Conservation (phyloP, 2,329 filamentous ascomycete genomes). For the Cercospora sesami region DNA sequence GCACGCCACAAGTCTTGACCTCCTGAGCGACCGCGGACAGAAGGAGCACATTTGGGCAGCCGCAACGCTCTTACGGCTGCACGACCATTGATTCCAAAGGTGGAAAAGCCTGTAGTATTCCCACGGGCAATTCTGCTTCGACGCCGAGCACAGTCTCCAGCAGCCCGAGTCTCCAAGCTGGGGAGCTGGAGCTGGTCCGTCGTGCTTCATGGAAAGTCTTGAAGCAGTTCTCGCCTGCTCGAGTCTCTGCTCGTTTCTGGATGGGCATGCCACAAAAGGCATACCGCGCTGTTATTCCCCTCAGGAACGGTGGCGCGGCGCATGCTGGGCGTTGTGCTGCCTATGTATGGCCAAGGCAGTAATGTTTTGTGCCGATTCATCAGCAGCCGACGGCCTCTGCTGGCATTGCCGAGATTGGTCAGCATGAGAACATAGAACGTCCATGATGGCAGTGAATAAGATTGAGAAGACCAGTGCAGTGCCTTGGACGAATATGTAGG, state of each 20-base stretch:
- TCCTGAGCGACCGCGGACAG: neutral
- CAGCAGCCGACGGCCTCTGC: neutral
- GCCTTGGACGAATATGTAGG: neutral
- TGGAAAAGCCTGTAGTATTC: neutral
- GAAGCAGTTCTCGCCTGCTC: neutral
- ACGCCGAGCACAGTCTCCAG: neutral
- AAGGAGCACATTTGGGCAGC: neutral
- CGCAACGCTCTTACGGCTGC: neutral
- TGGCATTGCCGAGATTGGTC: neutral
- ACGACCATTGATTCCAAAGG: neutral
- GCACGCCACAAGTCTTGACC: conserved; percentile 10
- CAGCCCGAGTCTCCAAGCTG: neutral
- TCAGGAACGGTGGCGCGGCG: conserved; percentile 1
- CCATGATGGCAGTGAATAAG: neutral
- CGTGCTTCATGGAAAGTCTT: neutral
- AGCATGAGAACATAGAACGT: neutral
- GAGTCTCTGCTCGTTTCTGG: neutral
- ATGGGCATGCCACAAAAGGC: neutral
- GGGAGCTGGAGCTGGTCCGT: neutral
- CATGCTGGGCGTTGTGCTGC: neutral
- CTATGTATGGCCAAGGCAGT: neutral
- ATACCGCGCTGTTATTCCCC: neutral
- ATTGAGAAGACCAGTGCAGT: neutral
- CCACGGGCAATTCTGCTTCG: neutral
- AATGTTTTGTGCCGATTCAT: neutral